Percentiles rank a stretch among this genome's conserved stretches.
Conservation (phyloP, 2,329 filamentous ascomycete genomes). For the Fonsecaea multimorphosa region DNA sequence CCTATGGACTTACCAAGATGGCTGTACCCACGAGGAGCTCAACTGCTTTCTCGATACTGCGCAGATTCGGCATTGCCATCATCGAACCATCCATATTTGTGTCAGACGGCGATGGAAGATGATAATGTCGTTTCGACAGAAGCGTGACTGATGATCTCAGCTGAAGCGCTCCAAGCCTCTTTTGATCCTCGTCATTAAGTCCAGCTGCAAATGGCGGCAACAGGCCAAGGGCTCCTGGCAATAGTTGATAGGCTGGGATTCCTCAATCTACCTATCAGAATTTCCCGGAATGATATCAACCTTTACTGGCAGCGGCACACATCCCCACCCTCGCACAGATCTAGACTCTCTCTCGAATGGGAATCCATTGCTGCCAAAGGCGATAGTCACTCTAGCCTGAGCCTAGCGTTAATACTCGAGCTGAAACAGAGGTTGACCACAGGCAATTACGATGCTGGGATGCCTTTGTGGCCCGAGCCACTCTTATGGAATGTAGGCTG, state of each 20-base stretch:
- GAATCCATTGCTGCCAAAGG: too few relatives aligned
- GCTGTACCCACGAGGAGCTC: background rate
- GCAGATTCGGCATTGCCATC: background rate
- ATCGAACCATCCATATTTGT: background rate
- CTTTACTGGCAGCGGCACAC: background rate
- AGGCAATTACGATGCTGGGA: too few relatives aligned
- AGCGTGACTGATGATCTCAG: background rate
- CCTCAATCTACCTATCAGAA: background rate
- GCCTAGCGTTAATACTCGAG: too few relatives aligned
- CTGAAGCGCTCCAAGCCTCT: background rate
- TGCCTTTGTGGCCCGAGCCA: too few relatives aligned
- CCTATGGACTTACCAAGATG: background rate
- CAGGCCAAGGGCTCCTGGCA: background rate
- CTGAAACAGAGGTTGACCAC: too few relatives aligned
- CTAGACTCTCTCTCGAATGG: too few relatives aligned
- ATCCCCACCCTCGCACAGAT: background rate
- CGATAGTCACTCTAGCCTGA: too few relatives aligned
- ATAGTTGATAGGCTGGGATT: background rate
- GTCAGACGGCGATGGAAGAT: background rate
- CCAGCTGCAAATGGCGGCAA: background rate
- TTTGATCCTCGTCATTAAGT: background rate
- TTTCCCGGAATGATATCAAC: background rate
- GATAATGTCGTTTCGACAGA: background rate
- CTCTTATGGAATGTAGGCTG: too few relatives aligned
- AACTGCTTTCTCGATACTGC: background rate